Base-by-base conservation (phyloP, 1,284 basidiomycete genomes). In the Microstroma glucosiphilum region DNA sequence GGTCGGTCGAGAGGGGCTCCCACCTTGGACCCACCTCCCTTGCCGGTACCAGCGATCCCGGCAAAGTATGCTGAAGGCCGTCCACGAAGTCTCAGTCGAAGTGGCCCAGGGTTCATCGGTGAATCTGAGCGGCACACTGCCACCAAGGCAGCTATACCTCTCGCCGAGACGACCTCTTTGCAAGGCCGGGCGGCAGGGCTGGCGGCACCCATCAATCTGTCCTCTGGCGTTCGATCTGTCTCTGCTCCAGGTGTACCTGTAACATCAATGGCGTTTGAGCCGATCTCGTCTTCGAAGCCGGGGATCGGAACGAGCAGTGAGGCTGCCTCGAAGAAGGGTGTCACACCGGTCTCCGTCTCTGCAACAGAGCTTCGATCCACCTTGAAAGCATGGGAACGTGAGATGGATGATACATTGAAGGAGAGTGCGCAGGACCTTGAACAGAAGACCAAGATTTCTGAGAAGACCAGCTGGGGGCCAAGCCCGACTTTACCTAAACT, bases 371-470 rank as follows among this genome's bases (percentile, higher is more conserved):
- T 71, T 12, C 65, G 66, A 6, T 19, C 67, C 37, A 68, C 71
- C 17, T 48, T 74, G 2, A 60, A 60, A 46, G 68, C 72, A 17
- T 70, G 71, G 26, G 67, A 70, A 23, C 60, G 57, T 8, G 68
- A 70, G 11, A 73, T 72, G 71, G 70, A 75, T 43, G 62, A 69
- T 41, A 68, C 68, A 13, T 59, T 72, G 23, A 68, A 65, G 59
- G 62, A 66, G 1, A 46, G 63, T 13, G 67, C 63, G 8, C 58
- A 63, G 48, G 64, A 65, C n/a, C 56, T 66, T 9, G 62, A 64
- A 3, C 9, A 17, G n/a, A 64, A 63, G 54, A 63, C 59, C n/a
- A 61, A 67, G 40, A 54, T 62, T 6, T 43, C 57, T 12, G 40
- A n/a, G 23, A 64, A 63, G 41, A 59, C 65, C 15, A 43, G 59